Evolutionary conservation across 768 basidiomycete genomes (phyloP).

Genomic region (Termitomyces sp.): DNA sequence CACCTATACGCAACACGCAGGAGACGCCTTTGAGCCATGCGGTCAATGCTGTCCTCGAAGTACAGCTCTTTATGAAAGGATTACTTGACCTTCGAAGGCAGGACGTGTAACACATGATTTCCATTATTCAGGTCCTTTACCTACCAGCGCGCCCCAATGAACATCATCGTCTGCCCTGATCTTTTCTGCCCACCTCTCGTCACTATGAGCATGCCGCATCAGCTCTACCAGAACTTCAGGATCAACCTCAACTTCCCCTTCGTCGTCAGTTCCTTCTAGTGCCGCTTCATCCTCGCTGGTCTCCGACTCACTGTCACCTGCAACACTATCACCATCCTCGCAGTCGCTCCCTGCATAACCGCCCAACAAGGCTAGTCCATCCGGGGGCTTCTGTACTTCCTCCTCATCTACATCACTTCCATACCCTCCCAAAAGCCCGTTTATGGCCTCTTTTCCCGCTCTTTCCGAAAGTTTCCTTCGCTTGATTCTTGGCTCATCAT

Average conservation of each 20-base stretch:
- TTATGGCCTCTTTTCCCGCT: slow-evolving; percentile 51
- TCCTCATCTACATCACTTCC: slow-evolving; percentile 42
- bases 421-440: slow-evolving; percentile 55
- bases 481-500: slow-evolving; percentile 40
- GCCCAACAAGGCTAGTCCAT: slow-evolving; percentile 32
- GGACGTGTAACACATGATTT: slow-evolving; percentile 40
- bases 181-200: slow-evolving; percentile 21
- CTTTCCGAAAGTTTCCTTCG: slow-evolving; percentile 49
- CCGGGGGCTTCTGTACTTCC: slow-evolving; percentile 22
- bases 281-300: slow-evolving; percentile 25
- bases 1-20: slow-evolving; percentile 72
- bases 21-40: slow-evolving; percentile 67
- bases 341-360: slow-evolving; percentile 49
- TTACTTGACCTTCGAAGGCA: slow-evolving; percentile 72
- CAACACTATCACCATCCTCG: slow-evolving; percentile 19
- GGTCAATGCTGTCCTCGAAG: slow-evolving; percentile 73
- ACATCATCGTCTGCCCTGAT: slow-evolving; percentile 38
- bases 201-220: slow-evolving; percentile 30
- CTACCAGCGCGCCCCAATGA: slow-evolving; percentile 44
- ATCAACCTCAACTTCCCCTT: slow-evolving; percentile 30
- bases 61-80: slow-evolving; percentile 83
- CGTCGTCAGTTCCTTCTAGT: slow-evolving; percentile 8
- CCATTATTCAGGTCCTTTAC: slow-evolving; percentile 20
- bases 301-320: slow-evolving; percentile 21
- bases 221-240: slow-evolving; percentile 37